Evolutionary conservation across 345 rosid species (phyloP), one percentile per base, ranked within the genome.

Genomic region (Zanthoxylum bungeanum): DNA sequence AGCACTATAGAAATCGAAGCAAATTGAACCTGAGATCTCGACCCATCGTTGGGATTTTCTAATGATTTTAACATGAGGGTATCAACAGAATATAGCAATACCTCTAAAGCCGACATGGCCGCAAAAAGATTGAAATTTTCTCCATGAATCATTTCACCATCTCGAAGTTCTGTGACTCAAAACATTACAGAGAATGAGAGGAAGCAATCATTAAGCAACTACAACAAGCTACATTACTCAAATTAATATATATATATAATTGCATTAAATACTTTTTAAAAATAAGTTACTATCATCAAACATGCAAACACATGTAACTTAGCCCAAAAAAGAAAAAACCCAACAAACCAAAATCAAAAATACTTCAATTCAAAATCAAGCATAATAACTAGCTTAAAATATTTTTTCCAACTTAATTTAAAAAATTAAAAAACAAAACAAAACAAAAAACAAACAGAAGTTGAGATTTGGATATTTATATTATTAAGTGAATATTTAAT

Each of bases 41-140:
- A 7, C 51, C 51, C 16, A 5, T 7, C 21, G 21, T 47, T 0
- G 51, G 51, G n/a, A 30, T 30, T 46, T 28, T 31, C 57, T 49
- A 24, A 37, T 36, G 47, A 62, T 62, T 9, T 60, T 21, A 28
- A 73, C 11, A 31, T 2, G 46, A n/a, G 33, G 28, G 47, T 17
- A 70, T 33, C n/a, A 74, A 14, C 3, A 60, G 36, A 47, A 46
- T 50, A 14, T 40, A 70, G 39, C 65, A 82, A 44, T 77, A 94
- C 99, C 99, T 94, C 99, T 60, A 94, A 79, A 27, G 99, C 99
- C 79, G 99, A 90, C 99, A 90, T 94, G 25, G 99, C 99, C 39
- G 99, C 99, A 73, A 82, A 92, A 75, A 94, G 98, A 87, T 94
- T 91, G 73, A 93, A 93, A 79, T 93, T 93, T 55, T 91, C 89